A percentile compares a stretch with the other conserved stretches of the same genome.
phyloP scores from a whole-genome alignment of 306 rosid species.

The Mimosa bimucronata region DNA sequence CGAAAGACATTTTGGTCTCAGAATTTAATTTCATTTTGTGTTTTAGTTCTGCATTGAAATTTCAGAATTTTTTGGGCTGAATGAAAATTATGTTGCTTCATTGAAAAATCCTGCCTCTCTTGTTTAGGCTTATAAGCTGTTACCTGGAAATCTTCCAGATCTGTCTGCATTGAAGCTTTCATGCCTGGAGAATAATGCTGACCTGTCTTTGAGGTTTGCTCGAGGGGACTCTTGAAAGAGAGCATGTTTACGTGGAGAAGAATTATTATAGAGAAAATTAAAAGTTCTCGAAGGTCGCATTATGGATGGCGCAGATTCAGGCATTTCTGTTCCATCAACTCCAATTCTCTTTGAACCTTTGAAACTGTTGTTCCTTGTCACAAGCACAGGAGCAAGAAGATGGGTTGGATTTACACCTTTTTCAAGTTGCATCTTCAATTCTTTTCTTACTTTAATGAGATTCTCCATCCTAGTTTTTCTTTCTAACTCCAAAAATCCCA shows the following conservation, averaged over 20 bases:
- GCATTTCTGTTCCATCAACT: slow-evolving; percentile 52
- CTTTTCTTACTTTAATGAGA: slow-evolving; percentile 72
- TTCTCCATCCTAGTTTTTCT: slow-evolving; percentile 78
- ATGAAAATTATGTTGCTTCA: too few relatives aligned
- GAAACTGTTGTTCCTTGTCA: slow-evolving; percentile 45
- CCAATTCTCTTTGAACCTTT: slow-evolving; percentile 35
- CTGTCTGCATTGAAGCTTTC: slow-evolving; percentile 64
- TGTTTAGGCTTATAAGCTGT: background rate
- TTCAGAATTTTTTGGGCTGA: too few relatives aligned
- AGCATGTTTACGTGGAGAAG: slow-evolving; percentile 73
- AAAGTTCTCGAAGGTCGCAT: slow-evolving; percentile 62
- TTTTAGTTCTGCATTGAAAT: too few relatives aligned
- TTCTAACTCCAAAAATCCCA: slow-evolving; percentile 71
- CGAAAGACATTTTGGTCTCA: too few relatives aligned
- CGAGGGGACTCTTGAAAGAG: slow-evolving; percentile 63
- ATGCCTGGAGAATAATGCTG: slow-evolving; percentile 52
- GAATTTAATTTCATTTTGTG: too few relatives aligned
- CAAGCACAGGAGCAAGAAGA: slow-evolving; percentile 56
- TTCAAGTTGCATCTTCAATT: slow-evolving; percentile 51
- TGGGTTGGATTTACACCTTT: slow-evolving; percentile 45
- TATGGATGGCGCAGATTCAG: slow-evolving; percentile 88
- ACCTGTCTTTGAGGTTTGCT: slow-evolving; percentile 49
- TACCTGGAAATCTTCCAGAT: slow-evolving; percentile 51
- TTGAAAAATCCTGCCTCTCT: background rate
- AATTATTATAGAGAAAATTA: slow-evolving; percentile 82